phyloP scores from a whole-genome alignment of 129 eudicot species.

The Artemisia argyi region DNA sequence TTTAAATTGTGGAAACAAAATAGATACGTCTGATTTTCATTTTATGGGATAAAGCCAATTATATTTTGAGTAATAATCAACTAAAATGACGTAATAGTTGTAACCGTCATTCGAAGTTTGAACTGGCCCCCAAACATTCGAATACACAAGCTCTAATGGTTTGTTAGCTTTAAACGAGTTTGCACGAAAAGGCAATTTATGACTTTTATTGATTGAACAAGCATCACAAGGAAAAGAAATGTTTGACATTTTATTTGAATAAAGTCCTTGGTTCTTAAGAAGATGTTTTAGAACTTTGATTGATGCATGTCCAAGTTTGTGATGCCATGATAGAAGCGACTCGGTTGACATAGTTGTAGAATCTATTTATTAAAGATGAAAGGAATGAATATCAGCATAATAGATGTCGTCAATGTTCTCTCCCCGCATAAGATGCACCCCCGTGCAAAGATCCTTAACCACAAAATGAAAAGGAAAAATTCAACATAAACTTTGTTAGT shows the following conservation, averaged over 20 bases:
- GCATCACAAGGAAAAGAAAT: neutral
- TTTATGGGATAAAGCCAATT: neutral
- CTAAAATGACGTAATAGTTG: neutral
- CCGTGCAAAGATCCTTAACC: too few relatives aligned
- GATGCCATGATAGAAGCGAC: neutral
- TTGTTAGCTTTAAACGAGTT: neutral
- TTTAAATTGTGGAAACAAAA: neutral
- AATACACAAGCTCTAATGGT: neutral
- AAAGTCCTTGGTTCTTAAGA: neutral
- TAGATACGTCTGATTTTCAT: neutral
- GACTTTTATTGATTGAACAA: neutral
- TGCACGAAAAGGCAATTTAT: neutral
- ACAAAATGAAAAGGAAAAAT: neutral
- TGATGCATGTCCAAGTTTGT: neutral
- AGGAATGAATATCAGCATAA: neutral
- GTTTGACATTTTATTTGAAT: neutral
- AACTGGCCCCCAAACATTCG: neutral
- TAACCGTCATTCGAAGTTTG: neutral
- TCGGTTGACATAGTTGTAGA: neutral
- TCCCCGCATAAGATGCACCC: too few relatives aligned
- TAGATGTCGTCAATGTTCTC: neutral
- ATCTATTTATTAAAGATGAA: neutral
- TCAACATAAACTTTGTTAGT: neutral
- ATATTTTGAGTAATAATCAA: neutral
- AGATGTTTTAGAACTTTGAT: neutral